phyloP scores from a whole-genome alignment of 306 rosid species.

The Cotoneaster glaucophyllus region DNA sequence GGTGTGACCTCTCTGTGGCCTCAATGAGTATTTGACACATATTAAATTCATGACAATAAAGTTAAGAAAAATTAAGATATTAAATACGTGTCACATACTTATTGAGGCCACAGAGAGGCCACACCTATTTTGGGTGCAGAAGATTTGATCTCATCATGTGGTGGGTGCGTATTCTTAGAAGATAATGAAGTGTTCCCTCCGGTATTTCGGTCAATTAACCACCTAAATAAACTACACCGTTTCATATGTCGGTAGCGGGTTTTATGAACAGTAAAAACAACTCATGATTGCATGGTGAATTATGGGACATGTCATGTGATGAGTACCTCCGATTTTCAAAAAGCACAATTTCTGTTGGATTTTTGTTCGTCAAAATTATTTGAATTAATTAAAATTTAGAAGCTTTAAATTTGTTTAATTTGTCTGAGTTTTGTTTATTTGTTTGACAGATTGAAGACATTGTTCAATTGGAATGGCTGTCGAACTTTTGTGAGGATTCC shows the following conservation, averaged over 20 bases:
- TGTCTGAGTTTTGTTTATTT: not conserved
- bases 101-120: too few species aligned
- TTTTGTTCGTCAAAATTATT: not conserved
- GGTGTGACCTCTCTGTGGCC: too few species aligned
- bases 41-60: too few species aligned
- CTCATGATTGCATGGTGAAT: not conserved
- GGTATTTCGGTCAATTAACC: not conserved
- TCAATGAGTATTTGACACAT: too few species aligned
- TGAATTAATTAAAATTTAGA: not conserved
- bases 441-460: conserved; percentile 74
- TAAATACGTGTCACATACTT: too few species aligned
- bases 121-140: too few species aligned
- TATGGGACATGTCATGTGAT: not conserved
- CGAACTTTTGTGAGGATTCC: conserved; percentile 84
- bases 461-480: conserved; percentile 89
- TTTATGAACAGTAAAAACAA: not conserved
- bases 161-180: not conserved
- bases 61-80: too few species aligned
- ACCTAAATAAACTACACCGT: not conserved
- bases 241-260: conserved; percentile 2
- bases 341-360: not conserved
- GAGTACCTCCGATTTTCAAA: not conserved
- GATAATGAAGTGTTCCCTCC: not conserved
- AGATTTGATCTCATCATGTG: too few species aligned
- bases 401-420: not conserved